These are phyloP conservation scores for Leptographium galeiforme DNA, from an alignment of 2,329 filamentous ascomycete species.

Conservation along the genomic window DNA sequence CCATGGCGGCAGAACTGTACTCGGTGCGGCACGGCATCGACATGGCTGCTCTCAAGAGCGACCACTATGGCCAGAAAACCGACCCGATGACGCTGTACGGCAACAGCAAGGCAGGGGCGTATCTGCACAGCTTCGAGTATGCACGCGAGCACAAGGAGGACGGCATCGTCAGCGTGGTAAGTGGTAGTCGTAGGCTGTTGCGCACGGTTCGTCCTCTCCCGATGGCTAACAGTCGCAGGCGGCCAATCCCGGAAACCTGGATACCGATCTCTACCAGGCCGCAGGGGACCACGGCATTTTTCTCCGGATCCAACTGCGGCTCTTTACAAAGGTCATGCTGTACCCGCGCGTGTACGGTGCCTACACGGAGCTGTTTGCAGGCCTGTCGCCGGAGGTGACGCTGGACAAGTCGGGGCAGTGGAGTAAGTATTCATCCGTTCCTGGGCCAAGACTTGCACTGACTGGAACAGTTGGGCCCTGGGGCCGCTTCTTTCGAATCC, in stretches of 20 bases:
- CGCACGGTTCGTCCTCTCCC: too few relatives aligned
- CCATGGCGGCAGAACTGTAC: constrained; percentile 9
- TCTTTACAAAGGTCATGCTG: background rate
- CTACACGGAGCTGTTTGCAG: constrained; percentile 34
- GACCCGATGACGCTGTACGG: constrained; percentile 3
- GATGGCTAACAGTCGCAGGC: background rate
- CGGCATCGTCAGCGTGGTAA: constrained; percentile 6
- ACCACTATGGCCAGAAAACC: background rate
- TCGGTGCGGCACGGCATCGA: constrained; percentile 6
- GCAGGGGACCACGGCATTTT: constrained; percentile 9
- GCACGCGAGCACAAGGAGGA: constrained; percentile 5
- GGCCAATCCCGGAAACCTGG: constrained; percentile 26
- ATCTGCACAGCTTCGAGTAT: constrained; percentile 11
- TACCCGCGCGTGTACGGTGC: constrained; percentile 24
- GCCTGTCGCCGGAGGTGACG: constrained; percentile 28
- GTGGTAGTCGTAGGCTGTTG: background rate
- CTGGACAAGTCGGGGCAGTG: constrained; percentile 13
- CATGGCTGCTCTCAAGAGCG: constrained; percentile 5
- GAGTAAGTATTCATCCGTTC: background rate
- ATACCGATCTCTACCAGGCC: constrained; percentile 21
- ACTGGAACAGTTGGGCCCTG: constrained; percentile 6
- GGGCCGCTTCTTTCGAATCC: constrained; percentile 2
- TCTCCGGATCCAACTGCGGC: background rate
- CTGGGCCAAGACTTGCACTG: background rate
- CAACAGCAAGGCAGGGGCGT: constrained; percentile 10